Conservation (phyloP, 805 yeast genomes). For the Candida nemodendra region DNA sequence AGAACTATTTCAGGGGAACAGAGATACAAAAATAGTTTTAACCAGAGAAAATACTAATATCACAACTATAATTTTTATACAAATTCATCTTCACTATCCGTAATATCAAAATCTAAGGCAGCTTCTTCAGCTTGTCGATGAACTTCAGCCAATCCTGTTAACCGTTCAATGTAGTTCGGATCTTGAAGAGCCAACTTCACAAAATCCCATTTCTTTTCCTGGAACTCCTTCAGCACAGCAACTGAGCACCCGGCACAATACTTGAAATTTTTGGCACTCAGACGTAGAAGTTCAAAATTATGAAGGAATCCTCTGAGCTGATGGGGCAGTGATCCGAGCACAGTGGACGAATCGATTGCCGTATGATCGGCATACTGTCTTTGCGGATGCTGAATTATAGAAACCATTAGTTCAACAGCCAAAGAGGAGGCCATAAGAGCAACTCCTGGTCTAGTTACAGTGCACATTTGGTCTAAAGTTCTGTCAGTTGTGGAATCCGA, state of each 20-base stretch:
- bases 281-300: conserved; percentile 58
- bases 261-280: conserved; percentile 69
- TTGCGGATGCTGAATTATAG: conserved; percentile 65
- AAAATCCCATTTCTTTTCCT: conserved; percentile 72
- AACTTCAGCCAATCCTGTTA: conserved; percentile 76
- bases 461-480: conserved; percentile 96
- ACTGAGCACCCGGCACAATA: conserved; percentile 87
- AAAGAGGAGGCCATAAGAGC: conserved; percentile 84
- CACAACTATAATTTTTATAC: conserved; percentile 7
- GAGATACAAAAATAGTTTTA: too few species aligned
- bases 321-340: conserved; percentile 78
- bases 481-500: conserved; percentile 82
- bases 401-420: conserved; percentile 80
- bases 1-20: too few species aligned
- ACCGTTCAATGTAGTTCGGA: conserved; percentile 62
- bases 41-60: too few species aligned
- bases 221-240: conserved; percentile 51
- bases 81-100: conserved; percentile 37
- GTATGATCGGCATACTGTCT: conserved; percentile 41
- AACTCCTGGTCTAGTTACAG: conserved; percentile 96
- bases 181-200: conserved; percentile 68
- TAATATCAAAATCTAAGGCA: conserved; percentile 37
- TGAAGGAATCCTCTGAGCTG: conserved; percentile 86
- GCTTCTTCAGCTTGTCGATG: conserved; percentile 68
- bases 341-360: conserved; percentile 28